phyloP scores from a whole-genome alignment of 306 rosid genomes.

The Fagus sylvatica region DNA sequence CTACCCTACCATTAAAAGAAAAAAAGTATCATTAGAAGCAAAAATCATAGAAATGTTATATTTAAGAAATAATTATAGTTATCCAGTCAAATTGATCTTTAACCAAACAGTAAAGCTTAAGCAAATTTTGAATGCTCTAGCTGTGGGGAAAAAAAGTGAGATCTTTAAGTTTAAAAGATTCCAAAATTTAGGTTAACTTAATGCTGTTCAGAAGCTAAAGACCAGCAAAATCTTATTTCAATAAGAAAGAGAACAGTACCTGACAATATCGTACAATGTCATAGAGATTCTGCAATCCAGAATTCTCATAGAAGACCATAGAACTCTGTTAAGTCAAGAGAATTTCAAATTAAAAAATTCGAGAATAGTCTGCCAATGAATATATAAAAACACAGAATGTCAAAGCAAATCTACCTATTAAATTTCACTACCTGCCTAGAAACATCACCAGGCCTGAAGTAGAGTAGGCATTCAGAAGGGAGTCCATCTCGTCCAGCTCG shows the following conservation, averaged over 20 bases:
- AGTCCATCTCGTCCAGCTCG: slow-evolving; percentile 99
- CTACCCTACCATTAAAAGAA: too few relatives aligned
- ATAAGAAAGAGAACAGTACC: slow-evolving; percentile 46
- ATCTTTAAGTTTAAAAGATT: not conserved
- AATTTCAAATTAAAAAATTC: slow-evolving; percentile 23
- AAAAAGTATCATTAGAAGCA: not conserved
- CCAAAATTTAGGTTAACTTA: not conserved
- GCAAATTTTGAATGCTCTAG: not conserved
- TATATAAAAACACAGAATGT: slow-evolving; percentile 10
- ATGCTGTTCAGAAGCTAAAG: not conserved
- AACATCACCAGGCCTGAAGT: slow-evolving; percentile 86
- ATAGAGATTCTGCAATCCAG: slow-evolving; percentile 90
- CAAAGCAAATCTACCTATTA: slow-evolving; percentile 13
- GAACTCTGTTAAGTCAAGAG: slow-evolving; percentile 76
- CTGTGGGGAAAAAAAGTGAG: not conserved
- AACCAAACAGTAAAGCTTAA: not conserved
- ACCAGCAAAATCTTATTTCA: slow-evolving; percentile 3
- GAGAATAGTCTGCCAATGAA: slow-evolving; percentile 9
- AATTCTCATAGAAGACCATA: slow-evolving; percentile 93
- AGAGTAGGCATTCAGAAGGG: slow-evolving; percentile 91
- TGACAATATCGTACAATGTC: slow-evolving; percentile 86
- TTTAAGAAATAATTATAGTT: not conserved
- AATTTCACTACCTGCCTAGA: slow-evolving; percentile 60
- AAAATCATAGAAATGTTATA: not conserved
- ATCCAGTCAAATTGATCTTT: not conserved